Base-by-base conservation (phyloP, 23 red algal species). In the Agarophyton chilense region DNA sequence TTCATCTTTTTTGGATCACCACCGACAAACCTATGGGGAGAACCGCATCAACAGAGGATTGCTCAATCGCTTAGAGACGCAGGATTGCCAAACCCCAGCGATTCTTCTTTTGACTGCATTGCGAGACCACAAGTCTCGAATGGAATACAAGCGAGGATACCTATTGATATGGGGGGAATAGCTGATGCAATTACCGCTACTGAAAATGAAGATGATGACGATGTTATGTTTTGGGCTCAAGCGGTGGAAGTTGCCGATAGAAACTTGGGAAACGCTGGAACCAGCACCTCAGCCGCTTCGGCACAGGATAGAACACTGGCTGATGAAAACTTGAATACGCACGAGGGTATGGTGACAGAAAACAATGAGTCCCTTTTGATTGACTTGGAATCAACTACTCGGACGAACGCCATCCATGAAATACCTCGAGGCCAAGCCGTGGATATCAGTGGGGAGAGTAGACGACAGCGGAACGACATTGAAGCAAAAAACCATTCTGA, bases 61-160 rank as follows among this genome's bases (percentile, higher is more conserved):
- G 74, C 74, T 12, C 21, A 67, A 1, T 41, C 88, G 39, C 75
- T 81, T 0, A 51, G 46, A 25, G 60, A 36, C 2, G 88, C 88
- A 10, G 88, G 75, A 12, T 45, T 91, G 25, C 88, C 55, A 1
- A 63, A 81, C 67, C 62, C 67, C 11, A 43, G 51, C 5, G 21
- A 40, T 26, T 52, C 60, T 40, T 81, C 88, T n/a, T 82, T 91
- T 38, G 88, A 81, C 44, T 62, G 17, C 54, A 79, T 89, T 31
- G 57, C 64, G 2, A 42, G 34, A 22, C 38, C 64, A 18, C 32
- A 42, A 41, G 24, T 22, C 4, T 21, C 49, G 26, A 44, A 79
- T 41, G 52, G 22, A 40, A 45, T 13, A 34, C 7, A 35, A 43
- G 6, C 19, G 3, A 29, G 29, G 22, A 83, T 45, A 26, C 65